phyloP scores from a whole-genome alignment of 2,329 filamentous ascomycete genomes.

The Exophiala spinifera region DNA sequence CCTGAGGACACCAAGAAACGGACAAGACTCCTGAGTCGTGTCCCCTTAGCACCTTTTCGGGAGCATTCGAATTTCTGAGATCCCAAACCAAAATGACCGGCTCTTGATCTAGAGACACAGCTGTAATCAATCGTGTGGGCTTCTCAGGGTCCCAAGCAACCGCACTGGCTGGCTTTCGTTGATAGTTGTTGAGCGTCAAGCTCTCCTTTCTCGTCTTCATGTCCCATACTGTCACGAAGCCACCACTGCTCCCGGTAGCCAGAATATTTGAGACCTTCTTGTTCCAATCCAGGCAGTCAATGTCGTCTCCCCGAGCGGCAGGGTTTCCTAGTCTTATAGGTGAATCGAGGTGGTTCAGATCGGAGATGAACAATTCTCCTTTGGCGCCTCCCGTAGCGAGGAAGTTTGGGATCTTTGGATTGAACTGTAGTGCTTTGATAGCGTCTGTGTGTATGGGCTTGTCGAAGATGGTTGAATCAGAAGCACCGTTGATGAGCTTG shows the following conservation, averaged over 20 bases:
- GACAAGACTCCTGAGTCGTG: constrained; percentile 93
- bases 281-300: constrained; percentile 97
- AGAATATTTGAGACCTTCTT: constrained; percentile 95
- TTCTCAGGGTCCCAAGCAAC: constrained; percentile 94
- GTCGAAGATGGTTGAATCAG: constrained; percentile 78
- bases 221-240: constrained; percentile 98
- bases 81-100: constrained; percentile 93
- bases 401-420: constrained; percentile 84
- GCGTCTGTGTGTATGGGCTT: constrained; percentile 87
- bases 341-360: constrained; percentile 83
- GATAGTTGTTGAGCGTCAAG: constrained; percentile 82
- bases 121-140: constrained; percentile 87
- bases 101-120: constrained; percentile 81
- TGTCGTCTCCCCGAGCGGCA: constrained; percentile 86
- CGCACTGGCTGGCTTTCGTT: constrained; percentile 88
- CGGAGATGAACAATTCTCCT: constrained; percentile 94
- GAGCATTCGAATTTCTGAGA: constrained; percentile 90
- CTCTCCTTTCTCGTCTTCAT: constrained; percentile 97
- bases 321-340: constrained; percentile 86
- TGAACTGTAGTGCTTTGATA: constrained; percentile 95
- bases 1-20: constrained; percentile 91
- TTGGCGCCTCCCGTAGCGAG: constrained; percentile 90
- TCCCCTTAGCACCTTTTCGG: constrained; percentile 78
- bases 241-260: constrained; percentile 86
- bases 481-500: constrained; percentile 55